These are phyloP conservation scores for Ogataea hybrid DNA, from an alignment of 1,139 yeast genomes.

Conservation along the genomic window DNA sequence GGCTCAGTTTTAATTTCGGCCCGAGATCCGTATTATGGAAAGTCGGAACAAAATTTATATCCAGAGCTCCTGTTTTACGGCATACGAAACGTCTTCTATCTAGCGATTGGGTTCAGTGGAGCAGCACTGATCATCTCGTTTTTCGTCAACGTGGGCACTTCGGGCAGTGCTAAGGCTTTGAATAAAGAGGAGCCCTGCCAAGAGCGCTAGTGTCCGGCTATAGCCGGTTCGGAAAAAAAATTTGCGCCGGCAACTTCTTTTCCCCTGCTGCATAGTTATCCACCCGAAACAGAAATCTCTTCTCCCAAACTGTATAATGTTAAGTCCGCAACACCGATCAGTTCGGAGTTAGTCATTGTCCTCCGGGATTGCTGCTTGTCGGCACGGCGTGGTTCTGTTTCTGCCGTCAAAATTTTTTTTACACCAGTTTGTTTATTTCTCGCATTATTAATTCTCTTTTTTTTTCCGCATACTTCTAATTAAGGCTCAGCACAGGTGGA, in stretches of 20 bases:
- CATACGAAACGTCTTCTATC: constrained; percentile 37
- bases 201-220: constrained; percentile 1
- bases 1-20: constrained; percentile 34
- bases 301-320: too few species aligned
- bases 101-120: constrained; percentile 34
- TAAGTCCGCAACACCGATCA: neutral
- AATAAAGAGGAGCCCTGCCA: neutral
- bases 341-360: neutral
- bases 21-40: constrained; percentile 28
- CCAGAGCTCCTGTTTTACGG: constrained; percentile 28
- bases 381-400: neutral
- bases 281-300: too few species aligned
- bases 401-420: neutral
- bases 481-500: too few species aligned
- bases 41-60: constrained; percentile 18
- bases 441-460: too few species aligned
- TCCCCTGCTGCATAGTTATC: neutral
- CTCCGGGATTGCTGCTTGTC: neutral
- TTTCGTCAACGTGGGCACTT: constrained; percentile 35
- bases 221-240: neutral
- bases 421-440: neutral
- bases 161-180: constrained; percentile 6
- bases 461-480: too few species aligned
- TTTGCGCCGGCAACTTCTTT: neutral
- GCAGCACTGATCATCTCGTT: constrained; percentile 30